These are phyloP conservation scores for Dictyostelium firmibasis DNA, from an alignment of 78 protist species.

Conservation along the genomic window DNA sequence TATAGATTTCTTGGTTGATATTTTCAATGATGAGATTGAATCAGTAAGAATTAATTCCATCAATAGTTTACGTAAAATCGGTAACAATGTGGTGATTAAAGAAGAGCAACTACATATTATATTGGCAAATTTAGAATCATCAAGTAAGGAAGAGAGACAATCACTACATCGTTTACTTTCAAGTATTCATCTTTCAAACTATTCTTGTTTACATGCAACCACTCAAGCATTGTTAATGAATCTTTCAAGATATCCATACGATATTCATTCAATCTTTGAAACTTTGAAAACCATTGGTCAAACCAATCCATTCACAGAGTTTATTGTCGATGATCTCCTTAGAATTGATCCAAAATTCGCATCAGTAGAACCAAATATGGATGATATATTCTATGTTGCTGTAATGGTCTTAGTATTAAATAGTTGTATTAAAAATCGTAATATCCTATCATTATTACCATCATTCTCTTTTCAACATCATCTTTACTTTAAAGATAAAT, in stretches of 20 bases:
- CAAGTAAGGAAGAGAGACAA: slow-evolving; percentile 54
- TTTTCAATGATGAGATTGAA: slow-evolving; percentile 81
- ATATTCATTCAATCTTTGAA: slow-evolving; percentile 57
- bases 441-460: slow-evolving; percentile 35
- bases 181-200: slow-evolving; percentile 37
- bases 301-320: slow-evolving; percentile 50
- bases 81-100: slow-evolving; percentile 19
- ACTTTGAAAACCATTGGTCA: slow-evolving; percentile 28
- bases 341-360: slow-evolving; percentile 64
- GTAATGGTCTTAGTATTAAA: slow-evolving; percentile 61
- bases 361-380: slow-evolving; percentile 78
- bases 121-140: slow-evolving; percentile 51
- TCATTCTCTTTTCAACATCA: slow-evolving; percentile 73
- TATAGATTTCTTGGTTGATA: slow-evolving; percentile 78
- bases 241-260: slow-evolving; percentile 49
- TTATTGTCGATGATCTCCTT: slow-evolving; percentile 66
- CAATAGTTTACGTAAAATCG: slow-evolving; percentile 64
- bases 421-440: slow-evolving; percentile 8
- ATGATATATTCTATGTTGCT: slow-evolving; percentile 74
- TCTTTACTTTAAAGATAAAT: slow-evolving; percentile 66
- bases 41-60: slow-evolving; percentile 80
- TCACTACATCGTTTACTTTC: slow-evolving; percentile 61
- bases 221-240: slow-evolving; percentile 72
- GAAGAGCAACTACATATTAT: slow-evolving; percentile 72
- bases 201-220: slow-evolving; percentile 56